phyloP scores from a whole-genome alignment of 441 rosid species.

The Aquilaria agallochum region DNA sequence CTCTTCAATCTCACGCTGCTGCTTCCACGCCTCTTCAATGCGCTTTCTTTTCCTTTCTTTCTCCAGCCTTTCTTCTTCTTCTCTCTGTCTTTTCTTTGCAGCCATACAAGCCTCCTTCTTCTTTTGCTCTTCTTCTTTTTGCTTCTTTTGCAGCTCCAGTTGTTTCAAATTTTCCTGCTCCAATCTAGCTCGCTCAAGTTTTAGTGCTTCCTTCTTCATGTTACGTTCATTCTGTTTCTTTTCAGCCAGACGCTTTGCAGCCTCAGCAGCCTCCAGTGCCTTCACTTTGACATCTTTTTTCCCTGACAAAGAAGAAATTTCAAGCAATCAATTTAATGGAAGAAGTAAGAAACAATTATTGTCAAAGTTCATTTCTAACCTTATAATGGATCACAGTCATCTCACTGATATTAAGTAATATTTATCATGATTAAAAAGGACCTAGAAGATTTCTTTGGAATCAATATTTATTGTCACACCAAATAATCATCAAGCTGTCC shows the following conservation, averaged over 20 bases:
- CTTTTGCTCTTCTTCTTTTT: slow-evolving; percentile 76
- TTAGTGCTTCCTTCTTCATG: slow-evolving; percentile 82
- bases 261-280: slow-evolving; percentile 91
- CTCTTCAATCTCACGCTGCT: slow-evolving; percentile 47
- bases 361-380: too few species aligned
- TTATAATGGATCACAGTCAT: too few species aligned
- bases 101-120: slow-evolving; percentile 74
- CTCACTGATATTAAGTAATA: too few species aligned
- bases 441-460: too few species aligned
- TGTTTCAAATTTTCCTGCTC: slow-evolving; percentile 67
- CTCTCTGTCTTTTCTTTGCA: slow-evolving; percentile 74
- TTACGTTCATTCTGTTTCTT: slow-evolving; percentile 83
- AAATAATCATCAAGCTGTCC: too few species aligned
- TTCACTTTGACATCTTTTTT: slow-evolving; percentile 90
- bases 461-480: too few species aligned
- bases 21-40: slow-evolving; percentile 53
- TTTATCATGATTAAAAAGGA: too few species aligned
- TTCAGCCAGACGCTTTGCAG: slow-evolving; percentile 75
- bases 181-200: slow-evolving; percentile 67
- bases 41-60: slow-evolving; percentile 73
- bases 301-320: slow-evolving; percentile 33
- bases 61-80: slow-evolving; percentile 59
- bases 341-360: neutral
- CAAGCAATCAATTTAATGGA: slow-evolving; percentile 1
- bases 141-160: slow-evolving; percentile 62